These are phyloP conservation scores for Lasiosphaeria ovina DNA, from an alignment of 495 filamentous ascomycete species.

Conservation along the genomic window DNA sequence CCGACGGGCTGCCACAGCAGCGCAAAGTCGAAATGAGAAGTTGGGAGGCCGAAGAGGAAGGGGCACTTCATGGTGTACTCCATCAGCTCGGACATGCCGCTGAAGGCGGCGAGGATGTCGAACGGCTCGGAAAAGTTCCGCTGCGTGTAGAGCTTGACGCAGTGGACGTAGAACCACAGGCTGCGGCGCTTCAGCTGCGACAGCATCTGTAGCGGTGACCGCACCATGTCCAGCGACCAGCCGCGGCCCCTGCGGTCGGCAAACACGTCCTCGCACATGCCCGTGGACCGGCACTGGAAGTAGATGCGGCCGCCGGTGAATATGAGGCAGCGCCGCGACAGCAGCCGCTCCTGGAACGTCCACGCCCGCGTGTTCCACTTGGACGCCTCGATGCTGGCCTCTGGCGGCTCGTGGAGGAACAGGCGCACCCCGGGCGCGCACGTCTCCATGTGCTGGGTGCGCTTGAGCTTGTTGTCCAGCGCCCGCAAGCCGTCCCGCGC, in stretches of 20 bases:
- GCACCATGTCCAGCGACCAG: conserved; percentile 26
- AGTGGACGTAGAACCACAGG: conserved; percentile 30
- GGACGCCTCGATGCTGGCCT: conserved; percentile 20
- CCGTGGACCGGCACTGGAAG: conserved; percentile 33
- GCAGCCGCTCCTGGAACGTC: conserved; percentile 40
- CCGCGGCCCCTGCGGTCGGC: conserved; percentile 11
- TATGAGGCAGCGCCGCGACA: conserved; percentile 35
- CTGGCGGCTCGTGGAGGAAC: conserved; percentile 14
- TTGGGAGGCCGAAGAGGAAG: conserved; percentile 29
- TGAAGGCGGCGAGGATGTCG: conserved; percentile 36
- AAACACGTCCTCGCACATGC: conserved; percentile 27
- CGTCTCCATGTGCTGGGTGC: background rate
- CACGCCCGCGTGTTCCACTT: conserved; percentile 33
- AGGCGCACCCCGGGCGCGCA: conserved; percentile 15
- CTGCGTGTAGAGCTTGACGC: conserved; percentile 26
- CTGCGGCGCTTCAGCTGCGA: conserved; percentile 22
- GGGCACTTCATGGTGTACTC: conserved; percentile 14
- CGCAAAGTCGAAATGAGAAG: conserved; percentile 34
- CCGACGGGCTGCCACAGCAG: conserved; percentile 28
- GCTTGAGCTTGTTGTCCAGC: conserved; percentile 4
- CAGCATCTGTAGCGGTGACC: conserved; percentile 8
- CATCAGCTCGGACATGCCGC: conserved; percentile 25
- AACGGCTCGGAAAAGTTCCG: conserved; percentile 24
- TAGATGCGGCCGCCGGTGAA: conserved; percentile 32
- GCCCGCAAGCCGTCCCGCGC: conserved; percentile 12